Conservation (phyloP, 352 stramenopile genomes). For the Phytopythium kandeliae region DNA sequence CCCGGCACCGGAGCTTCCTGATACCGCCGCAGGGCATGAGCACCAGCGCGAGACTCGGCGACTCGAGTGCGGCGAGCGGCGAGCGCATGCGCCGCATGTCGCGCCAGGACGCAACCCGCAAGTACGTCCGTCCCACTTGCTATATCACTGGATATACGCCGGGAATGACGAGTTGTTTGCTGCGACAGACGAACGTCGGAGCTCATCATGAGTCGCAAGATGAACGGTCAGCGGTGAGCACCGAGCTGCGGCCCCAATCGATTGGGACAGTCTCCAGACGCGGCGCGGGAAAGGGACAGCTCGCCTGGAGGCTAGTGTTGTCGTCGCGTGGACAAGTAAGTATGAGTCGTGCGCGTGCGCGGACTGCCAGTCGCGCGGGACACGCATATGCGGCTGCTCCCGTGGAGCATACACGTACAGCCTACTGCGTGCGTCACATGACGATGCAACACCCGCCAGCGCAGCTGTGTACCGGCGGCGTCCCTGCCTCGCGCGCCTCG, state of each 20-base stretch:
- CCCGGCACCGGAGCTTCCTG: conserved; percentile 81
- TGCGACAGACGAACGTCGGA: conserved; percentile 68
- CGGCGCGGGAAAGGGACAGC: no score
- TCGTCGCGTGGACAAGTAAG: background rate
- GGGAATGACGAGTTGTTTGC: no score
- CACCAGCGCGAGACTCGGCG: conserved; percentile 21
- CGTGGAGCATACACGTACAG: background rate
- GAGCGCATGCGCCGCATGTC: conserved; percentile 59
- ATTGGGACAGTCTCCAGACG: background rate
- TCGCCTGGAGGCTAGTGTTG: no score
- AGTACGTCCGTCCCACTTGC: conserved; percentile 47
- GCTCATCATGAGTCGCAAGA: conserved; percentile 82
- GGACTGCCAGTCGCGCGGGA: background rate
- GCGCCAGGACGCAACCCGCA: conserved; percentile 66
- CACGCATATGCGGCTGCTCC: background rate
- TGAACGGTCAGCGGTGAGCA: conserved; percentile 33
- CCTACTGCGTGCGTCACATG: conserved; percentile 14
- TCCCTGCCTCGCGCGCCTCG: conserved; percentile 15
- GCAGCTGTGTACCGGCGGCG: conserved; percentile 32
- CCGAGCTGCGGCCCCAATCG: background rate
- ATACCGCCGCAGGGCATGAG: conserved; percentile 38
- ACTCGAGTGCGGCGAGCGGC: conserved; percentile 10
- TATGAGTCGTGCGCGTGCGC: background rate
- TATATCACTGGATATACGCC: background rate
- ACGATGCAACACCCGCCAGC: conserved; percentile 46